These are phyloP conservation scores for Diospyros kaki DNA, from an alignment of 148 eudicot genomes.

Conservation along the genomic window DNA sequence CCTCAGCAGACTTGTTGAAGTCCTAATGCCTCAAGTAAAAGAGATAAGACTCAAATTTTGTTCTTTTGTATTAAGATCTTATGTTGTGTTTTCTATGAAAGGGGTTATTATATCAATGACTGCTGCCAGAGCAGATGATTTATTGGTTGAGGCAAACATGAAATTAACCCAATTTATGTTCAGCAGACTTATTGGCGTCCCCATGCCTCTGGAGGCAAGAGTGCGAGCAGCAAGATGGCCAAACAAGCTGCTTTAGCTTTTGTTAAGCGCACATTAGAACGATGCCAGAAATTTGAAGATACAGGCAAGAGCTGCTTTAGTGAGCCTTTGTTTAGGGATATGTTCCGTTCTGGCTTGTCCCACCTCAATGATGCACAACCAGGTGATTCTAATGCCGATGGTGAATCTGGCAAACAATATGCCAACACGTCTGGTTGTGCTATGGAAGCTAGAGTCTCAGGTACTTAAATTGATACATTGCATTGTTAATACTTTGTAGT, in stretches of 20 bases:
- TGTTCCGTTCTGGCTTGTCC: constrained; percentile 38
- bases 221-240: constrained; percentile 47
- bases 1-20: background rate
- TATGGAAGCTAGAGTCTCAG: constrained; percentile 34
- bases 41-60: background rate
- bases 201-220: constrained; percentile 47
- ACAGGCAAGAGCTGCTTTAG: constrained; percentile 60
- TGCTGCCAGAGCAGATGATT: background rate
- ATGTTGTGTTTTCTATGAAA: background rate
- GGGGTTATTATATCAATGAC: background rate
- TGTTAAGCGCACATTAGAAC: constrained; percentile 42
- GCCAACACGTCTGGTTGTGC: constrained; percentile 22
- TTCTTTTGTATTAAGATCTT: background rate
- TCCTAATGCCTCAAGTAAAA: background rate
- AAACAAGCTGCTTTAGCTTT: constrained; percentile 63
- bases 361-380: constrained; percentile 22
- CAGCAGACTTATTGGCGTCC: constrained; percentile 47
- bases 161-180: constrained; percentile 3
- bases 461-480: constrained; percentile 21
- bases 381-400: constrained; percentile 21
- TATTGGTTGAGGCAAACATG: background rate
- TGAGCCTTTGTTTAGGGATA: constrained; percentile 43
- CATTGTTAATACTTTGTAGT: background rate
- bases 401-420: constrained; percentile 26
- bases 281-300: constrained; percentile 37